phyloP scores from a whole-genome alignment of 768 basidiomycete species.

The Podaxis carcinomalis region DNA sequence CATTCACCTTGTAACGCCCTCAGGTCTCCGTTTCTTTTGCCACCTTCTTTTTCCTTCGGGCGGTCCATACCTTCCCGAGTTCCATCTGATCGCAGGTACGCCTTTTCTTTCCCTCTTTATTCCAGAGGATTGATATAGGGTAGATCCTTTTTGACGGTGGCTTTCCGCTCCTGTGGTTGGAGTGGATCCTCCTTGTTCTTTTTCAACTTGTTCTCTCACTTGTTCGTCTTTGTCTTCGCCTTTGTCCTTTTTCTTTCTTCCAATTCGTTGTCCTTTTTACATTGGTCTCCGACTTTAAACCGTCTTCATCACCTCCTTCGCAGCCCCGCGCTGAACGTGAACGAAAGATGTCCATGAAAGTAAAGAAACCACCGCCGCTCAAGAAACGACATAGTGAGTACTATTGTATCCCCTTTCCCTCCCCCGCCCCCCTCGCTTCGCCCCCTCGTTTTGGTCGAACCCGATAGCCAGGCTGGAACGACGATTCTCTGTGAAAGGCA shows the following conservation, averaged over 20 bases:
- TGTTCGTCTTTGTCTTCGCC: background rate
- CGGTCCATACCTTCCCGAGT: background rate
- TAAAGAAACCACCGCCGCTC: conserved; percentile 27
- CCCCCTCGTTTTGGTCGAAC: background rate
- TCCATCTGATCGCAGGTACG: background rate
- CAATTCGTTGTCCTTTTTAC: background rate
- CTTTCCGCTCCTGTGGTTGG: background rate
- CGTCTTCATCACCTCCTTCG: conserved; percentile 8
- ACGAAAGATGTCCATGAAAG: conserved; percentile 19
- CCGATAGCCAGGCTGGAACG: background rate
- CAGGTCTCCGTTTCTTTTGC: background rate
- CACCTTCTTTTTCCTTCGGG: background rate
- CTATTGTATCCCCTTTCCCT: background rate
- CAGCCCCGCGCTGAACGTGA: conserved; percentile 4
- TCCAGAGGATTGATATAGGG: conserved; percentile 2
- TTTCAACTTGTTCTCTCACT: background rate
- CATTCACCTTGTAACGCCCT: background rate
- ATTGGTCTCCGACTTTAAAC: background rate
- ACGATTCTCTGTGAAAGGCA: background rate
- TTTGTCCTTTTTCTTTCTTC: conserved; percentile 1
- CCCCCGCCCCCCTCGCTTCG: background rate
- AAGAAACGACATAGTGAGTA: conserved; percentile 39
- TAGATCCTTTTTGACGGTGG: background rate
- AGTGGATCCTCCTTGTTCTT: conserved; percentile 2
- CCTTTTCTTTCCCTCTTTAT: background rate